Evolutionary conservation across 768 basidiomycete species (phyloP), one percentile per base, ranked within the genome.

Genomic region (Lyophyllum shimeji): DNA sequence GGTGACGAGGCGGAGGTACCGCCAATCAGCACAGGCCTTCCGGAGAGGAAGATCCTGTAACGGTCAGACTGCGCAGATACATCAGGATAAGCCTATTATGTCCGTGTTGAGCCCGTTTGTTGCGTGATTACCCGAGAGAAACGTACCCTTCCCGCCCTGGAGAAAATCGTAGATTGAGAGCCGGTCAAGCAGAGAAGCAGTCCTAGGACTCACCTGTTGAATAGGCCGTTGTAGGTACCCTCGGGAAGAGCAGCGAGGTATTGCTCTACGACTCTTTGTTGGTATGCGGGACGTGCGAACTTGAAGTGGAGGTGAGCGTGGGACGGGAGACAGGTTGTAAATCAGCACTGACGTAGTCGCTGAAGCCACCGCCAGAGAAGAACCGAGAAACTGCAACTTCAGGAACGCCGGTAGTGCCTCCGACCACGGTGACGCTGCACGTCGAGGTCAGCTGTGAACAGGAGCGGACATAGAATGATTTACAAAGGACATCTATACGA

Each of bases 331-430:
- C 15, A 40, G 20, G 29, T n/a, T 15, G 34, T 15, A 43, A 18
- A 56, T 42, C 40, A 34, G 12, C 53, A 74, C 79, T 59, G 12
- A 87, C 86, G 50, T 82, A 82, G 58, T 86, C 75, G 65, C 86
- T 88, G 72, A 90, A 91, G 2, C 89, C 88, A 33, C 89, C 89
- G 1, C 87, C 86, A 12, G 86, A 88, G 72, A 89, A 86, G 59
- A 69, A 72, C 1, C 65, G 60, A 25, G 43, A 64, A 0, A 78
- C 80, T 0, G 82, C 83, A 13, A 74, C 74, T 66, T 91, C 89
- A 0, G 86, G 87, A 48, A 87, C 69, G 39, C 70, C 58, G 21
- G 67, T 68, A 1, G 89, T 90, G 8, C 82, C 89, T 7, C 89
- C 89, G 2, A 92, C 88, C 2, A 85, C 58, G 3, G 89, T 92